phyloP scores from a whole-genome alignment of 2,329 filamentous ascomycete species.

The Microsporum ferrugineum region DNA sequence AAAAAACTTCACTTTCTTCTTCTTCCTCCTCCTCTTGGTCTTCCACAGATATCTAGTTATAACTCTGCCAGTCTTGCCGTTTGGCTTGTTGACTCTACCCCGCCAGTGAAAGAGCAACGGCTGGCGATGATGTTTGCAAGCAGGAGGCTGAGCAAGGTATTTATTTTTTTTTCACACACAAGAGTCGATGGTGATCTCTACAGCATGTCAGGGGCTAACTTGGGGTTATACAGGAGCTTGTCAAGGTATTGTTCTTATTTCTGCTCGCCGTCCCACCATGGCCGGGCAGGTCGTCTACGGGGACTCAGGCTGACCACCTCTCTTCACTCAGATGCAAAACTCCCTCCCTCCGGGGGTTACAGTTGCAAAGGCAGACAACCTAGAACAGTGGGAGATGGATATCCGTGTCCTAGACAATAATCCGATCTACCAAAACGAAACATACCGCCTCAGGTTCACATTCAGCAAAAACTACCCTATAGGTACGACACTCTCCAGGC shows the following conservation, averaged over 20 bases:
- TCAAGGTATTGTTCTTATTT: conserved; percentile 35
- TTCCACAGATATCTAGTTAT: not conserved
- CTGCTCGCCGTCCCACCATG: not conserved
- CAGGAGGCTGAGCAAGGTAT: conserved; percentile 39
- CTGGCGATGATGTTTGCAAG: conserved; percentile 37
- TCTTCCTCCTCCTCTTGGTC: not conserved
- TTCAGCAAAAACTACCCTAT: conserved; percentile 84
- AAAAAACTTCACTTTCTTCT: not conserved
- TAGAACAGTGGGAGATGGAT: conserved; percentile 85
- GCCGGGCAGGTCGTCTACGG: not conserved
- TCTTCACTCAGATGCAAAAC: conserved; percentile 40
- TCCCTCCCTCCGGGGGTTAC: conserved; percentile 57
- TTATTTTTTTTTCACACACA: not conserved
- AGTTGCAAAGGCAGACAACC: conserved; percentile 68
- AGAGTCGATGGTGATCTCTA: not conserved
- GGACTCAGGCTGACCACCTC: not conserved
- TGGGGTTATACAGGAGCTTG: conserved; percentile 37
- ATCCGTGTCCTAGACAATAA: conserved; percentile 84
- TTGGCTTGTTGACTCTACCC: not conserved
- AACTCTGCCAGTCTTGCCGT: not conserved
- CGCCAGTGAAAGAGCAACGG: not conserved
- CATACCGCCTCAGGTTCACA: conserved; percentile 73
- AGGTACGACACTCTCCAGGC: conserved; percentile 42
- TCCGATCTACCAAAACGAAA: conserved; percentile 70
- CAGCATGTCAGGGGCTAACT: conserved; percentile 16